Evolutionary conservation across 257 asterid species (phyloP).

Genomic region (Verbascum thapsus): DNA sequence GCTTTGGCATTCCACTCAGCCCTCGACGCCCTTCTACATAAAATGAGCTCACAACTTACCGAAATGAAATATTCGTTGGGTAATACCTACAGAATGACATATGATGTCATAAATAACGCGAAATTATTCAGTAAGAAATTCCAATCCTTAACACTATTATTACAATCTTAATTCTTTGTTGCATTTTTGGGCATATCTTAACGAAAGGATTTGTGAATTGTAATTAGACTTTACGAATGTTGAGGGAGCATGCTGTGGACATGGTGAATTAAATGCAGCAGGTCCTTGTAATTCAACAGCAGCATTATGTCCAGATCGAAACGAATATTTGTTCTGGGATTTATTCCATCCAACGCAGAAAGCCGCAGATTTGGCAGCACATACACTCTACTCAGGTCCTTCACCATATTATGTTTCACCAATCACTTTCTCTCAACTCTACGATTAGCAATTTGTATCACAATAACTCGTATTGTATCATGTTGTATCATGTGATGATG

Average conservation of each 20-base stretch:
- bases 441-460: slow-evolving; percentile 15
- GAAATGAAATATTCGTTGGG: slow-evolving; percentile 56
- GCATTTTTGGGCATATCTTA: neutral
- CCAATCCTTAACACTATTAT: neutral
- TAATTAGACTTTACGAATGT: slow-evolving; percentile 37
- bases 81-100: slow-evolving; percentile 47
- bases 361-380: slow-evolving; percentile 49
- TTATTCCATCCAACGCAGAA: slow-evolving; percentile 56
- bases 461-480: no score
- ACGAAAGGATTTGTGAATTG: neutral
- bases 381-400: slow-evolving; percentile 32
- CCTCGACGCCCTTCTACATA: slow-evolving; percentile 31
- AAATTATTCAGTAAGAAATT: slow-evolving; percentile 29
- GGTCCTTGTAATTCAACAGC: slow-evolving; percentile 41
- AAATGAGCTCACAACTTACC: slow-evolving; percentile 40
- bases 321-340: slow-evolving; percentile 53
- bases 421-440: slow-evolving; percentile 37
- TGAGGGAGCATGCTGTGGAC: slow-evolving; percentile 59
- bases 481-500: no score
- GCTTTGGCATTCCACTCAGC: slow-evolving; percentile 44
- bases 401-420: slow-evolving; percentile 32
- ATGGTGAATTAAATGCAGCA: slow-evolving; percentile 40
- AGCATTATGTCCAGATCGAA: slow-evolving; percentile 42
- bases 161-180: neutral
- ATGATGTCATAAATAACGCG: slow-evolving; percentile 41